phyloP scores from a whole-genome alignment of 2,329 filamentous ascomycete genomes.

The Plectosphaerella cucumerina region DNA sequence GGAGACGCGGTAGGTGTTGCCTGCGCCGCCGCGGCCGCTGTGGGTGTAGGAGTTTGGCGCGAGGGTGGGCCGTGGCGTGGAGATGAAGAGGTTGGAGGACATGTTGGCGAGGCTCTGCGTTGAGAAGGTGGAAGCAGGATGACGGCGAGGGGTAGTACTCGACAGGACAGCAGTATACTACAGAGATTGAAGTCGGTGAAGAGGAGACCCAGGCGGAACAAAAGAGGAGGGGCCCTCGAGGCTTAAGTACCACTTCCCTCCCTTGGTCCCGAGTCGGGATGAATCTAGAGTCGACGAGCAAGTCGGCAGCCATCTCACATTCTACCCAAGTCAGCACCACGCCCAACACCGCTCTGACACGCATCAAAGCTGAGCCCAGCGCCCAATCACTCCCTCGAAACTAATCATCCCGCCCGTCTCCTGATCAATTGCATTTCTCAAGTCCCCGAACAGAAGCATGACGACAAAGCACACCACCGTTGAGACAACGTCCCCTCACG shows the following conservation, averaged over 20 bases:
- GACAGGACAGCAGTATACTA: not conserved
- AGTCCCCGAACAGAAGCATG: not conserved
- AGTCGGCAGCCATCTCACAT: not conserved
- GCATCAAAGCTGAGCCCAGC: not conserved
- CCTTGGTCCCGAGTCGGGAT: not conserved
- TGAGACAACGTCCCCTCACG: not conserved
- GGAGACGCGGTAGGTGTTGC: slow-evolving; percentile 49
- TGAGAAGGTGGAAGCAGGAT: slow-evolving; percentile 8
- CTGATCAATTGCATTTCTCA: not conserved
- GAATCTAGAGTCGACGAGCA: not conserved
- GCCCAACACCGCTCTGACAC: not conserved
- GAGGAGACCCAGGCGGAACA: not conserved
- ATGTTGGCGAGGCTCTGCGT: slow-evolving; percentile 20
- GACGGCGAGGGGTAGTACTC: not conserved
- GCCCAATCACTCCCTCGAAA: not conserved
- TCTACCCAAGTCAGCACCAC: not conserved
- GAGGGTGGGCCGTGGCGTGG: slow-evolving; percentile 45
- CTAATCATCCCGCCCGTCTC: not conserved
- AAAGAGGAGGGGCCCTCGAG: not conserved
- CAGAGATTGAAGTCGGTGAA: not conserved
- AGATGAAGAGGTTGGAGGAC: slow-evolving; percentile 40
- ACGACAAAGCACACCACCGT: not conserved
- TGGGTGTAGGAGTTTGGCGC: slow-evolving; percentile 42
- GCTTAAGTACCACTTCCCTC: not conserved
- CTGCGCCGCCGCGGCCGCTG: slow-evolving; percentile 52